phyloP scores from a whole-genome alignment of 208 protist species.

The Angomonas desouzai region DNA sequence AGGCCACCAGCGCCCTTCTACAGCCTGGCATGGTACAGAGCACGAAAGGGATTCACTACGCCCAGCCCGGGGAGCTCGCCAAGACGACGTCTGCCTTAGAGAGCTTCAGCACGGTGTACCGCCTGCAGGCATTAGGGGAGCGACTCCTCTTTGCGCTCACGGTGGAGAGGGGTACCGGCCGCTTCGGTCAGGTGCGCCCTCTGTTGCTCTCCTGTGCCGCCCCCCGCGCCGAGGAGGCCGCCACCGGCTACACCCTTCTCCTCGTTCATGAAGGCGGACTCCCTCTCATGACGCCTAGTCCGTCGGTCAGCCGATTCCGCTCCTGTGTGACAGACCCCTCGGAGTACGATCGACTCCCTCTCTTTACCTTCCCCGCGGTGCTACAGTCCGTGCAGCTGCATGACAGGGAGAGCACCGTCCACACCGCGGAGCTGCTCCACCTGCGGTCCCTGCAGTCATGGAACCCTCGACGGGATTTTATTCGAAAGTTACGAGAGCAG shows the following conservation, averaged over 20 bases:
- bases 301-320: constrained; percentile 48
- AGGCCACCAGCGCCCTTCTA: constrained; percentile 73
- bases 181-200: constrained; percentile 49
- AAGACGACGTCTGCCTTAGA: constrained; percentile 66
- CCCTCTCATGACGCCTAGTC: constrained; percentile 20
- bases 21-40: constrained; percentile 81
- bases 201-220: constrained; percentile 66
- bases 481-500: constrained; percentile 1
- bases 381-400: constrained; percentile 49
- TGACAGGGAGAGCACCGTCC: constrained; percentile 59
- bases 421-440: constrained; percentile 73
- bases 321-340: constrained; percentile 65
- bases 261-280: constrained; percentile 59
- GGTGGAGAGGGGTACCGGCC: constrained; percentile 57
- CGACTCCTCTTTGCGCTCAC: constrained; percentile 66
- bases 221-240: constrained; percentile 25
- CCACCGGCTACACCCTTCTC: constrained; percentile 50
- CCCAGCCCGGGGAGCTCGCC: constrained; percentile 53
- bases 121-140: constrained; percentile 52
- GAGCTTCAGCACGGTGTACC: constrained; percentile 59
- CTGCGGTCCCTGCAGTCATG: constrained; percentile 50
- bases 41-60: constrained; percentile 77
- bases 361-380: constrained; percentile 24
- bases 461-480: constrained; percentile 10
- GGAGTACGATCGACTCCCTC: constrained; percentile 39